phyloP scores from a whole-genome alignment of 2,329 filamentous ascomycete species.

The Penicillium sp. region DNA sequence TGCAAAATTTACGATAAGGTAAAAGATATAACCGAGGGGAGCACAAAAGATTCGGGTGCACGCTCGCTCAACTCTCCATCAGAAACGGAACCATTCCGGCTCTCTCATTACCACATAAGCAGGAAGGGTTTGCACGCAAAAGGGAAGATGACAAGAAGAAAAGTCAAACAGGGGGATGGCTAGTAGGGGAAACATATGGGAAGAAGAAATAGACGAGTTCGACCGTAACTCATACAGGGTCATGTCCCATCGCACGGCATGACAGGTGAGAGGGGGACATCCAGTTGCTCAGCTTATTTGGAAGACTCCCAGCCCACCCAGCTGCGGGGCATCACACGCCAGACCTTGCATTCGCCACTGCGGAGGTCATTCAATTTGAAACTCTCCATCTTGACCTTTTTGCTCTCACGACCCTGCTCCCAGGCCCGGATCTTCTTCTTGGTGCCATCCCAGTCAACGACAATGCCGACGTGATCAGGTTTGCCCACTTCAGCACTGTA shows the following conservation, averaged over 20 bases:
- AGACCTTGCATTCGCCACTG: conserved; percentile 94
- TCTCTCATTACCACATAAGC: conserved; percentile 26
- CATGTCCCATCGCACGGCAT: conserved; percentile 10
- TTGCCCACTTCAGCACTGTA: conserved; percentile 88
- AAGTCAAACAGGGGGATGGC: not conserved
- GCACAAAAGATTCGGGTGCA: conserved; percentile 19
- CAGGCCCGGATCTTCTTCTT: conserved; percentile 96
- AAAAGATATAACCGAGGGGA: conserved; percentile 3
- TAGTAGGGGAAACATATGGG: conserved; percentile 7
- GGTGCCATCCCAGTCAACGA: conserved; percentile 96
- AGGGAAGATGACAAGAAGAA: conserved; percentile 10
- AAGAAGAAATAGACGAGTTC: conserved; percentile 8
- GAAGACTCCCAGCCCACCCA: conserved; percentile 83
- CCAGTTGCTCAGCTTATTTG: conserved; percentile 16
- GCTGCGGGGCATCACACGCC: conserved; percentile 87
- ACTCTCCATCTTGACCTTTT: conserved; percentile 91
- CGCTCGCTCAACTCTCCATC: conserved; percentile 29
- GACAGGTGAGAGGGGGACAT: not conserved
- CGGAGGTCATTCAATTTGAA: conserved; percentile 90
- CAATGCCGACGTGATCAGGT: conserved; percentile 83
- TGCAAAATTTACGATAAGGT: conserved; percentile 22
- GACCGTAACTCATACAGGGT: conserved; percentile 22
- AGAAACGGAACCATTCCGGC: conserved; percentile 18
- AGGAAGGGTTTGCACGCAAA: conserved; percentile 11
- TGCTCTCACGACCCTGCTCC: conserved; percentile 92